Evolutionary conservation across 805 yeast genomes (phyloP).

Genomic region (Hanseniaspora osmophila): DNA sequence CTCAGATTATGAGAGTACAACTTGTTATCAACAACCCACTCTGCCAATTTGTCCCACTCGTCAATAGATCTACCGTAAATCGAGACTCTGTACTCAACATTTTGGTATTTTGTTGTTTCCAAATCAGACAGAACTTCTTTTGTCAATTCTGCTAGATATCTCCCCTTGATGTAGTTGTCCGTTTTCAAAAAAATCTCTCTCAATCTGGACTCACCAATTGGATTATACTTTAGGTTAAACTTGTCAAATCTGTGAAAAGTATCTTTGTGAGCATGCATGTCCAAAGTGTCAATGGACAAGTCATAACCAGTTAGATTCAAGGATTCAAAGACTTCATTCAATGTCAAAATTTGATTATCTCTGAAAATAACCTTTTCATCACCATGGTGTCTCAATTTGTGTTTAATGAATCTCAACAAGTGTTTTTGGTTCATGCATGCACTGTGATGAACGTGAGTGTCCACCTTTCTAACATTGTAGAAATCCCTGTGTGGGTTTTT

Average conservation of each 20-base stretch:
- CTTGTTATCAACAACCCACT: conserved; percentile 90
- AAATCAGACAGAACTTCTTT: conserved; percentile 87
- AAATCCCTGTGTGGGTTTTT: conserved; percentile 84
- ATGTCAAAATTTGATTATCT: conserved; percentile 77
- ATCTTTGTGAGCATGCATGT: conserved; percentile 98
- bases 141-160: conserved; percentile 84
- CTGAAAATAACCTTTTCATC: conserved; percentile 85
- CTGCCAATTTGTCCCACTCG: conserved; percentile 93
- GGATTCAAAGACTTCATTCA: conserved; percentile 83
- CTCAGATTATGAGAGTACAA: conserved; percentile 85
- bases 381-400: conserved; percentile 76
- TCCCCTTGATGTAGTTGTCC: conserved; percentile 80
- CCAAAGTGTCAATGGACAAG: conserved; percentile 87
- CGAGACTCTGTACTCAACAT: conserved; percentile 92
- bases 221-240: conserved; percentile 92
- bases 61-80: conserved; percentile 77
- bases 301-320: conserved; percentile 87
- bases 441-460: conserved; percentile 93
- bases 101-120: conserved; percentile 90
- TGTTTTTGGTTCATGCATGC: conserved; percentile 99
- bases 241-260: conserved; percentile 96
- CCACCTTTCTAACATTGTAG: conserved; percentile 30
- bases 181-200: conserved; percentile 94
- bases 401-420: conserved; percentile 81
- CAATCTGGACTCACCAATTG: conserved; percentile 93